Percentiles rank a stretch among this genome's conserved stretches.
phyloP scores from a whole-genome alignment of 2,329 filamentous ascomycete genomes.

The Pestalotiopsis sp. region DNA sequence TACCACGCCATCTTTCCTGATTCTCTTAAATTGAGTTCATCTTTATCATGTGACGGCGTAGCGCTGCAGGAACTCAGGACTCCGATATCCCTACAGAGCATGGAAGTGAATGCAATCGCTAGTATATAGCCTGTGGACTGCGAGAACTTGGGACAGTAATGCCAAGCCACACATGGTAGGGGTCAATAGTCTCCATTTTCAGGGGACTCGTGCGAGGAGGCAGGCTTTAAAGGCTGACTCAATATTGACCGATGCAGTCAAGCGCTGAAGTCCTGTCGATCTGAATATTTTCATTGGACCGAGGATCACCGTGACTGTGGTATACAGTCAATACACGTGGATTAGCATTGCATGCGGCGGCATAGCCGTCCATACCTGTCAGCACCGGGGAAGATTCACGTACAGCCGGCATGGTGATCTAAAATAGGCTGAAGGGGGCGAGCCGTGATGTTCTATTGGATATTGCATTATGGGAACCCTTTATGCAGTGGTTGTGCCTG shows the following conservation, averaged over 20 bases:
- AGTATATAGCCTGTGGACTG: no score
- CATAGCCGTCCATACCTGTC: background rate
- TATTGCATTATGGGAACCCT: background rate
- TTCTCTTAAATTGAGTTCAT: no score
- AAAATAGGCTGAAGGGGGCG: background rate
- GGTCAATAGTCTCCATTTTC: no score
- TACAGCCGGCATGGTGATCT: background rate
- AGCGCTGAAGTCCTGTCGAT: background rate
- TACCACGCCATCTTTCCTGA: no score
- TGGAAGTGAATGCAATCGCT: no score
- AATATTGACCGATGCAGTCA: background rate
- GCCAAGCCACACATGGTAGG: no score
- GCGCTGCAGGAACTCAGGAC: no score
- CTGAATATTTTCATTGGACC: background rate
- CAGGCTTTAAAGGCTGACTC: background rate
- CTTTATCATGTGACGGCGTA: no score
- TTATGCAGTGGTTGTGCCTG: background rate
- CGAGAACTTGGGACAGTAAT: no score
- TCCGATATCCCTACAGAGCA: no score
- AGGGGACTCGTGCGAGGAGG: no score
- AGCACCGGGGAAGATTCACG: background rate
- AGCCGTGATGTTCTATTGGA: background rate
- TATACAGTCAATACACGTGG: background rate
- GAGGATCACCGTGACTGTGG: background rate
- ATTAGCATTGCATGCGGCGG: background rate